A percentile compares a stretch with the other conserved stretches of the same genome.
phyloP scores from a whole-genome alignment of 352 stramenopile genomes.

The Elongisporangium senticosum region DNA sequence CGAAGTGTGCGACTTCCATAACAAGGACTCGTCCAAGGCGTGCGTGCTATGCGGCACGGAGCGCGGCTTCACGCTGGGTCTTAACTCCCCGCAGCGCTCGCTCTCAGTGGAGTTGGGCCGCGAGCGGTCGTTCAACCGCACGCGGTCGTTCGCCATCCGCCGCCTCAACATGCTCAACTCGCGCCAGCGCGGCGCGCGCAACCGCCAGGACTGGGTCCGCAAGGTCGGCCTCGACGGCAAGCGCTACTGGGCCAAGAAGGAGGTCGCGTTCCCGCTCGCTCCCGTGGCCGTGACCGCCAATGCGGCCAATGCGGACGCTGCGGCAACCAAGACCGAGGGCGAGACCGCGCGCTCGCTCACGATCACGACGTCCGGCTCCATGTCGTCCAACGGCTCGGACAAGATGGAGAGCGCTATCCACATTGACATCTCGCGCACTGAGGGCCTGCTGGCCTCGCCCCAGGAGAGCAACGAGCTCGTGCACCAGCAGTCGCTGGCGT shows the following conservation, averaged over 20 bases:
- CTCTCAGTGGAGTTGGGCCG: constrained; percentile 12
- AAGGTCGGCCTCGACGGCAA: constrained; percentile 79
- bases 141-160: constrained; percentile 81
- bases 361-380: constrained; percentile 5
- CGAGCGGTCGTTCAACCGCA: constrained; percentile 80
- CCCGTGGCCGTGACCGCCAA: constrained; percentile 5
- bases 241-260: constrained; percentile 77
- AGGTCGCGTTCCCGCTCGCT: constrained; percentile 43
- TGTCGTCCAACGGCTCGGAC: constrained; percentile 6
- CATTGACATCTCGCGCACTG: constrained; percentile 33
- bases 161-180: constrained; percentile 85
- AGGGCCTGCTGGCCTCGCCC: constrained; percentile 1
- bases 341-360: constrained; percentile 14
- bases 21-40: constrained; percentile 70
- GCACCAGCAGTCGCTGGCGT: constrained; percentile 76
- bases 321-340: constrained; percentile 12
- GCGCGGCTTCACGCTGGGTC: constrained; percentile 67
- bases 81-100: constrained; percentile 36
- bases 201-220: constrained; percentile 80
- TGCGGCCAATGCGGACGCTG: not conserved
- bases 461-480: constrained; percentile 60
- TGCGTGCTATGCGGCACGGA: constrained; percentile 83
- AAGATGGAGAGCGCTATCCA: constrained; percentile 11
- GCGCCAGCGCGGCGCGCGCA: constrained; percentile 69
- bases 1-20: constrained; percentile 86